phyloP scores from a whole-genome alignment of 2,329 filamentous ascomycete genomes.

The Hyphodiscus sp. region DNA sequence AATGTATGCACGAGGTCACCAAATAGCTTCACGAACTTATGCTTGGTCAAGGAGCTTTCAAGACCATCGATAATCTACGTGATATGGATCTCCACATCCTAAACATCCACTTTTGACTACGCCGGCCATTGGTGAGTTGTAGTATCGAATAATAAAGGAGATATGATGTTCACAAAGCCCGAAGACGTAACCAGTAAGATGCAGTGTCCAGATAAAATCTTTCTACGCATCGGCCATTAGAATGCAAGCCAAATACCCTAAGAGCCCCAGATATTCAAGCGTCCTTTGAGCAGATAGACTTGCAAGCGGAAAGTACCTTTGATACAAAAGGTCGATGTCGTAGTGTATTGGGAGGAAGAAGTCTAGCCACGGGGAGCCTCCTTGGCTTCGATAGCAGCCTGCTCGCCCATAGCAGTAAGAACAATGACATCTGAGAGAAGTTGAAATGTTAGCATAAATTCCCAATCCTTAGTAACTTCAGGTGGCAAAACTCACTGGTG shows the following conservation, averaged over 20 bases:
- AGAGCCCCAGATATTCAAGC: conserved; percentile 20
- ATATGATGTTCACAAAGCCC: conserved; percentile 25
- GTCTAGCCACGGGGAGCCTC: conserved; percentile 58
- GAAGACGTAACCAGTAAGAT: conserved; percentile 35
- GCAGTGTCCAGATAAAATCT: conserved; percentile 40
- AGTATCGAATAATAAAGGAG: conserved; percentile 27
- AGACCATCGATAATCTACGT: conserved; percentile 27
- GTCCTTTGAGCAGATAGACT: conserved; percentile 13
- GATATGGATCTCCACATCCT: conserved; percentile 26
- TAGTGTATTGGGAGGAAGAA: conserved; percentile 14
- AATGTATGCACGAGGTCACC: background rate
- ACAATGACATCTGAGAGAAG: conserved; percentile 69
- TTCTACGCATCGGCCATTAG: conserved; percentile 37
- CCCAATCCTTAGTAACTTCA: background rate
- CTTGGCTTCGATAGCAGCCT: conserved; percentile 88
- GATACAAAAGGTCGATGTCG: conserved; percentile 27
- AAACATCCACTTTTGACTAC: conserved; percentile 30
- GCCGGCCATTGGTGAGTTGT: conserved; percentile 29
- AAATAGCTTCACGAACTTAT: conserved; percentile 3
- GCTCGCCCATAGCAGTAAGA: conserved; percentile 93
- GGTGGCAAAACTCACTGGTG: conserved; percentile 63
- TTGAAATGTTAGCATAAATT: conserved; percentile 4
- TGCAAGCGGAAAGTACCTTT: conserved; percentile 23
- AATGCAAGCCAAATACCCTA: conserved; percentile 22
- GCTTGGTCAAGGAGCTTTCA: background rate